Evolutionary conservation across 1,139 yeast species (phyloP).

Genomic region (Taphrina communis): DNA sequence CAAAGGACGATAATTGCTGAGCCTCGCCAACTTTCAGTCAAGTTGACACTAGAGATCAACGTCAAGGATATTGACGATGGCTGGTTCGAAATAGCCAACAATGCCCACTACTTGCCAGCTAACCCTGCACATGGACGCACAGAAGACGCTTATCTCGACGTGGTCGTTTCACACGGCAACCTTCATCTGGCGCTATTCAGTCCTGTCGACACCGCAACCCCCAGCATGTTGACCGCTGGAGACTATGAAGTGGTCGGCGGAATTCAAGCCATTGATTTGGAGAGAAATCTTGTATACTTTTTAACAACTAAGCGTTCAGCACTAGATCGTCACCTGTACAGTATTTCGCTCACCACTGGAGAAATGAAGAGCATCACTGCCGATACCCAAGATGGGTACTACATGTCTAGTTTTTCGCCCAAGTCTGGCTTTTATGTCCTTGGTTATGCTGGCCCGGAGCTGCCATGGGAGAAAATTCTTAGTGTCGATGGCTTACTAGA

Average conservation of each 20-base stretch:
- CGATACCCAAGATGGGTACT: conserved; percentile 67
- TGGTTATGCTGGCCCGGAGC: conserved; percentile 65
- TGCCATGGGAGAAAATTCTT: conserved; percentile 70
- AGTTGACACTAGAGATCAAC: conserved; percentile 57
- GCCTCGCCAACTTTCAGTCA: conserved; percentile 53
- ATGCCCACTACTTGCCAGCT: conserved; percentile 72
- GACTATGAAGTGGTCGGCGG: conserved; percentile 72
- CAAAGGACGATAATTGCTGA: conserved; percentile 64
- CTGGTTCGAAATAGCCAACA: conserved; percentile 82
- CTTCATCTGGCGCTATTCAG: conserved; percentile 74
- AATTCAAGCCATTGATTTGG: conserved; percentile 63
- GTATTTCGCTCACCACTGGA: conserved; percentile 56
- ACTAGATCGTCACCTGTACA: conserved; percentile 64
- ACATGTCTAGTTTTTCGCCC: conserved; percentile 65
- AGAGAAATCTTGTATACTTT: conserved; percentile 64
- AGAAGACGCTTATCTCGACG: conserved; percentile 72
- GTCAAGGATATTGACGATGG: conserved; percentile 57
- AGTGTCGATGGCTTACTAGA: conserved; percentile 51
- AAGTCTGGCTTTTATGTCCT: conserved; percentile 64
- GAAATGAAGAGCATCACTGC: conserved; percentile 62
- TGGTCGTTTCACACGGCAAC: conserved; percentile 66
- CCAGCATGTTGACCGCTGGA: conserved; percentile 64
- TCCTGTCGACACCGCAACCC: conserved; percentile 56
- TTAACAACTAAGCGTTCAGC: conserved; percentile 64
- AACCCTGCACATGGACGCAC: conserved; percentile 55